Evolutionary conservation across 495 filamentous ascomycete species (phyloP).

Genomic region (Tricharina praecox): DNA sequence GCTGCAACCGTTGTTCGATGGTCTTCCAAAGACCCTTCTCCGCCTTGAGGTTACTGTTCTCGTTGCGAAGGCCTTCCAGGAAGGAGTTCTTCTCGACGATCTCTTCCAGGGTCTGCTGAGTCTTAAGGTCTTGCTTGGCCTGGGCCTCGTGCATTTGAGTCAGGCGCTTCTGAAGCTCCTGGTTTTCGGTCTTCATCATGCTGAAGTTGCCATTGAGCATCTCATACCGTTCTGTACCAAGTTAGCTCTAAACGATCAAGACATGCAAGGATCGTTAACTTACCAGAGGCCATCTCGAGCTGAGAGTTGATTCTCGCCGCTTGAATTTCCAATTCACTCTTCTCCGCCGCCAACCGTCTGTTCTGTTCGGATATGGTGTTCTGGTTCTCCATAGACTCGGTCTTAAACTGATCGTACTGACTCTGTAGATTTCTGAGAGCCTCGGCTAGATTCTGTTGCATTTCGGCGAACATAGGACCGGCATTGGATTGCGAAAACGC

Average conservation of each 20-base stretch:
- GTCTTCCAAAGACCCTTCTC: conserved; percentile 83
- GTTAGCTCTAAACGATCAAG: neutral
- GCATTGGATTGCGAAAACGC: conserved; percentile 27
- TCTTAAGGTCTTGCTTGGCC: conserved; percentile 73
- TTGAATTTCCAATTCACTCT: conserved; percentile 63
- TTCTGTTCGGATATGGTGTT: conserved; percentile 70
- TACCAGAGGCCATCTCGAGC: conserved; percentile 48
- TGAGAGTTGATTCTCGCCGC: conserved; percentile 61
- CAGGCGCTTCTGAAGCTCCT: conserved; percentile 63
- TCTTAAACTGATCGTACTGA: conserved; percentile 77
- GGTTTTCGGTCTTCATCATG: conserved; percentile 66
- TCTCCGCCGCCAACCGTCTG: conserved; percentile 63
- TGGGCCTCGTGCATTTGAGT: conserved; percentile 59
- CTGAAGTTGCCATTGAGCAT: conserved; percentile 79
- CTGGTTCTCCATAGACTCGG: conserved; percentile 64
- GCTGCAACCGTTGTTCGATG: conserved; percentile 68
- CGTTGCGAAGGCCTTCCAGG: conserved; percentile 71
- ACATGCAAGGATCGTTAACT: neutral
- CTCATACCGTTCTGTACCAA: conserved; percentile 41
- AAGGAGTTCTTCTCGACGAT: conserved; percentile 68
- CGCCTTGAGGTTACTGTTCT: conserved; percentile 80
- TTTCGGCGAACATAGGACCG: conserved; percentile 25
- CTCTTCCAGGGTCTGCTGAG: conserved; percentile 85
- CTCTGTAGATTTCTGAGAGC: conserved; percentile 65
- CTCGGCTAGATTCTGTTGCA: conserved; percentile 32